A percentile compares a stretch with the other conserved stretches of the same genome.
These are phyloP conservation scores for Westerdykella aurantiaca DNA, from an alignment of 2,329 filamentous ascomycete species.

Conservation along the genomic window DNA sequence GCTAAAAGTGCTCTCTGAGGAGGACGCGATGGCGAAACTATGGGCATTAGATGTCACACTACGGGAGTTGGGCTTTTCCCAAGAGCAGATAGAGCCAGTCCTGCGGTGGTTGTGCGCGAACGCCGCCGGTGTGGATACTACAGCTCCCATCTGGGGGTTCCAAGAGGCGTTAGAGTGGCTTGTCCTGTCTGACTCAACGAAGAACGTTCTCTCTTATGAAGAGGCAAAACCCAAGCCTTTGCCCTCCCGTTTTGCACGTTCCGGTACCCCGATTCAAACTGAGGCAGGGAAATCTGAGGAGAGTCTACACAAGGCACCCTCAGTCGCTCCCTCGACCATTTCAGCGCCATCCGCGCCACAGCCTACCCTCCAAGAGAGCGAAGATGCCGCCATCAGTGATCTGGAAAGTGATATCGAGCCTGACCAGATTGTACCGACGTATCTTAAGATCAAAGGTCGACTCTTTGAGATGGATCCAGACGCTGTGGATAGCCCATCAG, in stretches of 20 bases:
- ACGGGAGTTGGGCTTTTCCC: constrained; percentile 60
- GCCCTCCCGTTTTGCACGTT: too few species aligned
- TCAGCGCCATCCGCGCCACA: neutral
- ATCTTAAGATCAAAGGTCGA: constrained; percentile 64
- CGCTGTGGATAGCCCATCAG: constrained; percentile 51
- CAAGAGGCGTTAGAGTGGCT: constrained; percentile 88
- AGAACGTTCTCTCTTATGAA: constrained; percentile 69
- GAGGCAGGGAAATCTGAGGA: neutral
- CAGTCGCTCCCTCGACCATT: neutral
- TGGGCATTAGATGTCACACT: constrained; percentile 81
- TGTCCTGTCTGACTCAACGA: constrained; percentile 64
- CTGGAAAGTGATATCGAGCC: constrained; percentile 47
- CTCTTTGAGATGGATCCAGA: constrained; percentile 47
- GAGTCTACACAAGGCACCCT: neutral
- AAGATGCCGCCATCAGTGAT: constrained; percentile 42
- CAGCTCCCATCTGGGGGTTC: constrained; percentile 67
- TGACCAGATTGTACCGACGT: constrained; percentile 59
- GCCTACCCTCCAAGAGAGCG: constrained; percentile 10
- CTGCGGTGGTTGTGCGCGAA: constrained; percentile 33
- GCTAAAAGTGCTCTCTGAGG: constrained; percentile 54
- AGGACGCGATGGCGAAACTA: constrained; percentile 70
- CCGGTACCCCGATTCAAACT: neutral
- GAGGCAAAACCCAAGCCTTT: constrained; percentile 14
- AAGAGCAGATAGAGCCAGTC: constrained; percentile 26
- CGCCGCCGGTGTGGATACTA: constrained; percentile 46